These are phyloP conservation scores for Mycosarcoma mackinlayi DNA, from an alignment of 1,284 basidiomycete genomes.

Conservation along the genomic window DNA sequence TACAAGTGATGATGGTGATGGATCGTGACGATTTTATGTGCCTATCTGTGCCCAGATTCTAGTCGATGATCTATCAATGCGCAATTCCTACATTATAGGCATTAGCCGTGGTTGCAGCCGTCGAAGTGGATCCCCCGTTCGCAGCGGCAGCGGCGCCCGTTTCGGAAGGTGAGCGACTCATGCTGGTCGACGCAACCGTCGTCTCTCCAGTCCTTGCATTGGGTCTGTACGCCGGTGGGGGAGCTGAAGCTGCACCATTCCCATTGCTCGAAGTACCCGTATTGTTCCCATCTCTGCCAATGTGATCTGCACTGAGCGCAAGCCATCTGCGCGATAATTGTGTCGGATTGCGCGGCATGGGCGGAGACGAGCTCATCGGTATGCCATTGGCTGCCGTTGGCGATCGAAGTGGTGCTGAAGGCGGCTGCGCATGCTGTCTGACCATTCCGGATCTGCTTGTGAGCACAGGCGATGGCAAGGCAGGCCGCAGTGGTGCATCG, in stretches of 20 bases:
- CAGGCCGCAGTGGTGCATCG: constrained; percentile 25
- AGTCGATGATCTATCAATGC: too few species aligned
- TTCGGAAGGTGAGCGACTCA: constrained; percentile 20
- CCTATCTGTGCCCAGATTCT: too few species aligned
- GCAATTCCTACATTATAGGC: constrained; percentile 22
- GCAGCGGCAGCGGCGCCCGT: background rate
- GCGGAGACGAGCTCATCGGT: constrained; percentile 12
- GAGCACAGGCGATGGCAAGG: constrained; percentile 32
- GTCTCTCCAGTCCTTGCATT: constrained; percentile 40
- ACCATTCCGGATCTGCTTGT: constrained; percentile 25
- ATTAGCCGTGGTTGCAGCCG: background rate
- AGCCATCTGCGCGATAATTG: constrained; percentile 51
- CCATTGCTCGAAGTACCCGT: background rate
- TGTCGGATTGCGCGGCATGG: constrained; percentile 33
- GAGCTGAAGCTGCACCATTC: constrained; percentile 2
- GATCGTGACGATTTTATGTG: too few species aligned
- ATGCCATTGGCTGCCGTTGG: constrained; percentile 4
- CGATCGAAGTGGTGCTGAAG: constrained; percentile 10
- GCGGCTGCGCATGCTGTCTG: constrained; percentile 6
- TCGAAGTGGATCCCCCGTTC: background rate
- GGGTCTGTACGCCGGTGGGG: constrained; percentile 45
- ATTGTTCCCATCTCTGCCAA: constrained; percentile 14
- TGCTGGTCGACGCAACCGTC: constrained; percentile 26
- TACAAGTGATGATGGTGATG: constrained; percentile 15
- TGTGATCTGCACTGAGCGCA: constrained; percentile 42